These are phyloP conservation scores for Leishmania tropica DNA, from an alignment of 208 protist genomes.

Conservation along the genomic window DNA sequence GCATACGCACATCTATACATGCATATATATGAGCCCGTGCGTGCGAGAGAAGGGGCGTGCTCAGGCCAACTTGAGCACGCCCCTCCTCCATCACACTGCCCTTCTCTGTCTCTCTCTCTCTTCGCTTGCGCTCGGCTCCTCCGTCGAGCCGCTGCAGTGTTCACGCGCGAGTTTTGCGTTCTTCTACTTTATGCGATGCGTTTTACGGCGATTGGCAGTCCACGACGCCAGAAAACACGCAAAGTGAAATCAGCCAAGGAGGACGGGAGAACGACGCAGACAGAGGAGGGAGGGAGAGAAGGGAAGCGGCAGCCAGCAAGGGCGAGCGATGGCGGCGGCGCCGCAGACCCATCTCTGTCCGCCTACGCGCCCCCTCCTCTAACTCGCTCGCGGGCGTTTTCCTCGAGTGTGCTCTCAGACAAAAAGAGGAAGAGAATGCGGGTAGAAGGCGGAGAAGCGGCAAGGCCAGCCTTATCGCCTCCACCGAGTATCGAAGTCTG, in stretches of 20 bases:
- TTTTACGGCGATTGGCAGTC: too few species aligned
- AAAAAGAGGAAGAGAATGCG: neutral
- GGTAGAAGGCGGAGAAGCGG: neutral
- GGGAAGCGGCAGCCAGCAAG: neutral
- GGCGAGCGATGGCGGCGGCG: neutral
- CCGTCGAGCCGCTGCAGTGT: neutral
- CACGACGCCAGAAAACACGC: neutral
- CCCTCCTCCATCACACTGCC: too few species aligned
- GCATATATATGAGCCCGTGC: neutral
- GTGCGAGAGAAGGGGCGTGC: neutral
- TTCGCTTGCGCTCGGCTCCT: neutral
- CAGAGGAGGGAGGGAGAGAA: neutral
- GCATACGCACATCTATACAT: neutral
- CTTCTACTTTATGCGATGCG: too few species aligned
- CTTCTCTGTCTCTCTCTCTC: neutral
- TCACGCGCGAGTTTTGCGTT: neutral
- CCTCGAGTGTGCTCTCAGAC: neutral
- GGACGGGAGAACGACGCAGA: neutral
- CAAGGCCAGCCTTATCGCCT: neutral
- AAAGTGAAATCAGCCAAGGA: too few species aligned
- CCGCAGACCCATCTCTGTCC: neutral
- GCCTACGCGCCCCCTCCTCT: neutral
- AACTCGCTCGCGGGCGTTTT: neutral
- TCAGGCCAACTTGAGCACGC: neutral
- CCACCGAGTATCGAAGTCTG: neutral